These are phyloP conservation scores for Trifolium subterraneum DNA, from an alignment of 306 rosid genomes.

Conservation along the genomic window DNA sequence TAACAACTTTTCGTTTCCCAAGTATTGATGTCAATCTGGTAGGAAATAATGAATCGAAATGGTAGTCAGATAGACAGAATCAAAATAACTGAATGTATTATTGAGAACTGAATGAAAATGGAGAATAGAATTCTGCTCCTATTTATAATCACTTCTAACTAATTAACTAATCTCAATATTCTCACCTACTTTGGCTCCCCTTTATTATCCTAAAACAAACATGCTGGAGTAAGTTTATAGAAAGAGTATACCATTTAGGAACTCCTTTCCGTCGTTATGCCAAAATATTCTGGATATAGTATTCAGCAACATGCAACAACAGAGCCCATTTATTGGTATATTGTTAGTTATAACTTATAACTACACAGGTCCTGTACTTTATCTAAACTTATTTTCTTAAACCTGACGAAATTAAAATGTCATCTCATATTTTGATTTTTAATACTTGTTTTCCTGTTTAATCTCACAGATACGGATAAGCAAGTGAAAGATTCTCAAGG, in stretches of 20 bases:
- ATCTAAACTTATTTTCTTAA: slow-evolving; percentile 10
- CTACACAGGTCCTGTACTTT: neutral
- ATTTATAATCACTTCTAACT: neutral
- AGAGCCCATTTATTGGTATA: slow-evolving; percentile 1
- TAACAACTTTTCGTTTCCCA: neutral
- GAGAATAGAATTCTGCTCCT: neutral
- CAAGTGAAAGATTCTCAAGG: slow-evolving; percentile 60
- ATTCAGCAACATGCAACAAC: slow-evolving; percentile 26
- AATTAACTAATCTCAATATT: neutral
- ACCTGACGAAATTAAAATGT: slow-evolving; percentile 31
- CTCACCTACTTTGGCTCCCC: neutral
- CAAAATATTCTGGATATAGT: slow-evolving; percentile 5
- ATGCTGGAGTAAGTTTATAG: neutral
- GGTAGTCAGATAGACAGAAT: neutral
- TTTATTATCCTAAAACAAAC: neutral
- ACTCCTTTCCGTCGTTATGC: slow-evolving; percentile 14
- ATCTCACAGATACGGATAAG: slow-evolving; percentile 67
- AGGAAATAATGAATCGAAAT: neutral
- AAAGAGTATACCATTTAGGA: slow-evolving; percentile 8
- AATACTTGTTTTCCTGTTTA: slow-evolving; percentile 33
- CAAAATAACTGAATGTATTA: neutral
- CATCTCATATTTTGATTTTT: neutral
- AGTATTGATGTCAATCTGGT: neutral
- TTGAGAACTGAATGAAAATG: neutral
- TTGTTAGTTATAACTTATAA: neutral